Percentiles rank a stretch among this genome's conserved stretches.
These are phyloP conservation scores for Scedosporium boydii DNA, from an alignment of 2,329 filamentous ascomycete genomes.

Conservation along the genomic window DNA sequence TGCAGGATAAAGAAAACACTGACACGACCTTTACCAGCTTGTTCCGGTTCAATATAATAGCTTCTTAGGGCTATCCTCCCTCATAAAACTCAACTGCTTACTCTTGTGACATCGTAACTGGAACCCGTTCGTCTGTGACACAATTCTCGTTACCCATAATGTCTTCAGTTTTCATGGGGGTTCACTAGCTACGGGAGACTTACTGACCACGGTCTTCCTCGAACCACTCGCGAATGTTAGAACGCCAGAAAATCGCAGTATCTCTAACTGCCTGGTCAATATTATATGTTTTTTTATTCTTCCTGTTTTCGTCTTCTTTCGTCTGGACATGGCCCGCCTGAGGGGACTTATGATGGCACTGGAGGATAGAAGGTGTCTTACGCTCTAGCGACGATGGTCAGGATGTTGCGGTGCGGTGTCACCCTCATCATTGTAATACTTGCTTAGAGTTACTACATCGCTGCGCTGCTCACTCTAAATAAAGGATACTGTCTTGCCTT, in stretches of 20 bases:
- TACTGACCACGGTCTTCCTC: neutral
- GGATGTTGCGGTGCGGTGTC: constrained; percentile 28
- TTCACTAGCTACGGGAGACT: neutral
- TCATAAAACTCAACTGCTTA: constrained; percentile 28
- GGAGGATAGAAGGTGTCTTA: neutral
- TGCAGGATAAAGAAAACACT: neutral
- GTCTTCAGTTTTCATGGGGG: constrained; percentile 18
- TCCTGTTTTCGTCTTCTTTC: neutral
- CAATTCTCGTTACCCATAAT: constrained; percentile 28
- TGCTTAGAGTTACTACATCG: constrained; percentile 15
- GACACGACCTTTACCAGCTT: constrained; percentile 48
- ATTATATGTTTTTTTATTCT: neutral
- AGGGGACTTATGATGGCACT: neutral
- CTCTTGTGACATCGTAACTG: constrained; percentile 23
- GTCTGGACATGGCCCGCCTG: neutral
- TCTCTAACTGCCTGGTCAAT: neutral
- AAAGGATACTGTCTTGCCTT: no score
- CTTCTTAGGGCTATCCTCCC: constrained; percentile 48
- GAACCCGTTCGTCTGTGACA: constrained; percentile 31
- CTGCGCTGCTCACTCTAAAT: neutral
- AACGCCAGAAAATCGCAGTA: neutral
- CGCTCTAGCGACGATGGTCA: constrained; percentile 22
- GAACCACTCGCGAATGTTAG: neutral
- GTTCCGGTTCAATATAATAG: constrained; percentile 66
- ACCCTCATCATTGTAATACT: constrained; percentile 27